Base-by-base conservation (phyloP, 257 asterid genomes). In the Scutellaria minor region DNA sequence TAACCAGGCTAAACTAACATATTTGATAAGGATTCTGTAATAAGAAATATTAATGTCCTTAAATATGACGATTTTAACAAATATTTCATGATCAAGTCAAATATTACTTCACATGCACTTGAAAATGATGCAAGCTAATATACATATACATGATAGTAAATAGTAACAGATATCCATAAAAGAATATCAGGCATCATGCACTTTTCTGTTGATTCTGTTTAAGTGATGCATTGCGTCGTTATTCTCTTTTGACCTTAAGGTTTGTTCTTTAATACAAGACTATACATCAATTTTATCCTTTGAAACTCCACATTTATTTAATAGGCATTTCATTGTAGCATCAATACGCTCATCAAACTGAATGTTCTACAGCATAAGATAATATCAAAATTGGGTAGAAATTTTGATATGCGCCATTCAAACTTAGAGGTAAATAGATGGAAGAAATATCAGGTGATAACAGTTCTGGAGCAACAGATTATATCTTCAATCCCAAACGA, bases 231-330 rank as follows among this genome's bases (percentile, higher is more conserved):
- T 24, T 10, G 40, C 15, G 50, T n/a, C 1, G 62, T 51, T 48
- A 14, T 24, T 9, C 24, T 51, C 50, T 2, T 50, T 8, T 35
- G 6, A 14, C 5, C 37, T 31, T 4, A 31, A 31, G 37, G 37
- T 35, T 13, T 24, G 9, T 48, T 45, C 6, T 6, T 52, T 15
- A 4, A 5, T 8, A 12, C 14, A 66, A 24, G 64, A 31, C 2
- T 27, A 31, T n/a, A 58, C n/a, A 58, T 35, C 22, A n/a, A 31
- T 35, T 4, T 9, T 31, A 51, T 37, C 62, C 50, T 15, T 65
- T 9, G 40, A 44, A 35, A 40, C 44, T 68, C 13, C 31, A 70
- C 52, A 42, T 42, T 70, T 46, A 44, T 46, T 54, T 7, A 68
- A n/a, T n/a, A 42, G 4, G 47, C 22, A 5, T 54, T 57, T 1